Evolutionary conservation across 371 early-diverging fungal genomes (phyloP).

Genomic region (Mucor irregularis): DNA sequence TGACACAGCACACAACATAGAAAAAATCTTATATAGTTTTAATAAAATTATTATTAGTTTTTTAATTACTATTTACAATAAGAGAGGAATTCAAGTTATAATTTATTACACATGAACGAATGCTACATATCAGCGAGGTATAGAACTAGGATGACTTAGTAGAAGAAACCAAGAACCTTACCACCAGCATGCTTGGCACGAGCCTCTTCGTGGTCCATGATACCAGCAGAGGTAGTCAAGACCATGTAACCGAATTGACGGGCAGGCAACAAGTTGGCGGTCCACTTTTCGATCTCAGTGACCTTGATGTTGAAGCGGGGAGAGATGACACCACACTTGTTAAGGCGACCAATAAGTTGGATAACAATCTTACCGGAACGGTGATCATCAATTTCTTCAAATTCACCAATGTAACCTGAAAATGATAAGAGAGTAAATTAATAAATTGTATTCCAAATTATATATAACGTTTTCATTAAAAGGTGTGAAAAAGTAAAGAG

Average conservation of each 20-base stretch:
- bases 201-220: constrained; percentile 99
- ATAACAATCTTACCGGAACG: constrained; percentile 99
- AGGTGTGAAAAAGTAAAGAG: constrained; percentile 28
- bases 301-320: constrained; percentile 98
- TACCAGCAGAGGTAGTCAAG: constrained; percentile 97
- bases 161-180: constrained; percentile 94
- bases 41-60: neutral
- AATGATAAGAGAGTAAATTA: neutral
- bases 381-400: constrained; percentile 98
- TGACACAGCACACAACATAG: neutral
- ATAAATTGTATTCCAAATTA: constrained; percentile 14
- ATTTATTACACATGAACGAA: no score
- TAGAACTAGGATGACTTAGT: constrained; percentile 33
- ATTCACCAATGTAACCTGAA: constrained; percentile 97
- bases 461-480: constrained; percentile 1
- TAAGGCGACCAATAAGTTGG: constrained; percentile 98
- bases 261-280: constrained; percentile 96
- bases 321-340: constrained; percentile 99
- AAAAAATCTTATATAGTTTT: neutral
- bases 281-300: constrained; percentile 95
- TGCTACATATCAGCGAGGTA: no score
- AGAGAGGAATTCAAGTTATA: neutral
- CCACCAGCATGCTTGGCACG: constrained; percentile 98
- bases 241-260: constrained; percentile 99
- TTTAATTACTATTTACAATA: no score